These are phyloP conservation scores for Penicillium sp. DNA, from an alignment of 2,329 filamentous ascomycete genomes.

Conservation along the genomic window DNA sequence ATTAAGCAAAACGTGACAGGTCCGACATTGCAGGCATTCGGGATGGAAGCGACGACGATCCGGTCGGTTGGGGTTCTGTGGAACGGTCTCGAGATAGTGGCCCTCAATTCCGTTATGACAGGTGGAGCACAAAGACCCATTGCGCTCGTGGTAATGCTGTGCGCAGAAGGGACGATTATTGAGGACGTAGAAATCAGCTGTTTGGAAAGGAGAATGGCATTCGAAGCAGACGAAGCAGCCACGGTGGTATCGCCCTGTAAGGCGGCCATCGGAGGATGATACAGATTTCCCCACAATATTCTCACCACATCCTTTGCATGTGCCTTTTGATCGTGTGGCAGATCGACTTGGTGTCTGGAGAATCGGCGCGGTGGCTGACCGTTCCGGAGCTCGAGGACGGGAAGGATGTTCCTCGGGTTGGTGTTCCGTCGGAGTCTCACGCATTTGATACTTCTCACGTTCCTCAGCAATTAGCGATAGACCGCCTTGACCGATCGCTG, in stretches of 20 bases:
- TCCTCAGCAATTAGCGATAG: slow-evolving; percentile 33
- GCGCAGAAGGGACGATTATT: slow-evolving; percentile 84
- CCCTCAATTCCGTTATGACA: slow-evolving; percentile 89
- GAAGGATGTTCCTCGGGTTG: slow-evolving; percentile 12
- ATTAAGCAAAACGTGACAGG: slow-evolving; percentile 65
- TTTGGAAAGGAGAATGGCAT: slow-evolving; percentile 74
- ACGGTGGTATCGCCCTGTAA: slow-evolving; percentile 93
- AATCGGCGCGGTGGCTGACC: slow-evolving; percentile 29
- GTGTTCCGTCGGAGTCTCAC: slow-evolving; percentile 3
- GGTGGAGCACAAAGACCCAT: slow-evolving; percentile 74
- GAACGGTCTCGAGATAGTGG: slow-evolving; percentile 80
- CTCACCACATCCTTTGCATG: slow-evolving; percentile 75
- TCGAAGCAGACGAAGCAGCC: slow-evolving; percentile 87
- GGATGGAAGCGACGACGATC: slow-evolving; percentile 72
- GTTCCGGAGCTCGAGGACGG: slow-evolving; percentile 27
- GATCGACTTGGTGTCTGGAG: slow-evolving; percentile 33
- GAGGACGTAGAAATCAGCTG: slow-evolving; percentile 87
- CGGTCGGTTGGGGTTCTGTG: slow-evolving; percentile 29
- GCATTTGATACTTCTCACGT: slow-evolving; percentile 1
- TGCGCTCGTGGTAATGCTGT: slow-evolving; percentile 85
- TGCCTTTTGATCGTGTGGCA: slow-evolving; percentile 55
- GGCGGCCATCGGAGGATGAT: slow-evolving; percentile 82
- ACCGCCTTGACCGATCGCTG: slow-evolving; percentile 40
- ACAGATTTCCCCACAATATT: slow-evolving; percentile 85
- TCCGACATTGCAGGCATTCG: slow-evolving; percentile 73